Conservation (phyloP, 192 early-diverging fungal genomes). For the Kappamyces sp. region DNA sequence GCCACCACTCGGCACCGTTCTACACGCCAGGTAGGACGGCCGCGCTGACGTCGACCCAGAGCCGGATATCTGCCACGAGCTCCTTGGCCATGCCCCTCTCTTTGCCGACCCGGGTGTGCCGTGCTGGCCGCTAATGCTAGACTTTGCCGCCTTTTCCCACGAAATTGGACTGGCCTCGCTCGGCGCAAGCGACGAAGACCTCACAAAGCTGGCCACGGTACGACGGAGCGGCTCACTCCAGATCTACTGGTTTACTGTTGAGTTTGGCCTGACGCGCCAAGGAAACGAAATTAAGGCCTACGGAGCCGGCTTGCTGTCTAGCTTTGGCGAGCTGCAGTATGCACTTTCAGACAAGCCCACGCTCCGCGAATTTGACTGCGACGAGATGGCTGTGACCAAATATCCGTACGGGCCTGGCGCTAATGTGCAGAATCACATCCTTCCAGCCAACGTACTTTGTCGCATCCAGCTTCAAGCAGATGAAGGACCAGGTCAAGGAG, state of each 20-base stretch:
- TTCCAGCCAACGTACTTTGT: constrained; percentile 96
- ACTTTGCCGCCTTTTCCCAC: constrained; percentile 91
- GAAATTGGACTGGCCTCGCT: constrained; percentile 91
- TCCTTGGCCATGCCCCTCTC: constrained; percentile 80
- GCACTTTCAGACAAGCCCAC: constrained; percentile 73
- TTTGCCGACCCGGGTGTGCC: constrained; percentile 41
- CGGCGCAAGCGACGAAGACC: constrained; percentile 85
- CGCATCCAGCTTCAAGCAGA: constrained; percentile 87
- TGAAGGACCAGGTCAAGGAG: constrained; percentile 77
- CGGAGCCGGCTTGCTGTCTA: constrained; percentile 87
- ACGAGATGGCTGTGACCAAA: constrained; percentile 34
- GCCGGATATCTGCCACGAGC: constrained; percentile 91
- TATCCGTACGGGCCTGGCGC: constrained; percentile 31
- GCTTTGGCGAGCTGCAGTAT: constrained; percentile 92
- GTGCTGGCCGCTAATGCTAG: constrained; percentile 53
- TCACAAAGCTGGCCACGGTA: constrained; percentile 77
- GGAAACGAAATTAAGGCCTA: constrained; percentile 71
- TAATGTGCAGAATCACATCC: constrained; percentile 59
- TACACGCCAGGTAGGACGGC: constrained; percentile 63
- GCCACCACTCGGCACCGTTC: constrained; percentile 82
- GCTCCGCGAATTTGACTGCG: constrained; percentile 78
- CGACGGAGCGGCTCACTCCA: background rate
- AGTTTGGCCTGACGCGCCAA: constrained; percentile 84
- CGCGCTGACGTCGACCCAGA: constrained; percentile 29
- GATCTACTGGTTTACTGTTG: constrained; percentile 81